Evolutionary conservation across 805 yeast genomes (phyloP), one percentile per base, ranked within the genome.

Genomic region (Starmerella stigmatis): DNA sequence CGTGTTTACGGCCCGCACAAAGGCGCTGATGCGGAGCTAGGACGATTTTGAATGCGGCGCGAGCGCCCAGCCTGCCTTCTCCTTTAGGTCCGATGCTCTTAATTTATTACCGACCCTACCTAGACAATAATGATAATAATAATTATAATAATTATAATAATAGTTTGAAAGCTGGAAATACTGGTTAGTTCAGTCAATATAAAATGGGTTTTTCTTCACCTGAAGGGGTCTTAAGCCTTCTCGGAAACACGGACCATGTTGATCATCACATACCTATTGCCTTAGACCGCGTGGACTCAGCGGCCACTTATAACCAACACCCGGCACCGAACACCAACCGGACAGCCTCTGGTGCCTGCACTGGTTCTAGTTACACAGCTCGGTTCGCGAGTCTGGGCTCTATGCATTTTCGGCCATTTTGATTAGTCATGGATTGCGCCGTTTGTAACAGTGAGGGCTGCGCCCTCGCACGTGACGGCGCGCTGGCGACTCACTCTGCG

Each of bases 181-280:
- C 16, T 2, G 46, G 49, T 50, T 50, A 50, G 48, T 42, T 49
- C 50, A 41, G 56, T 55, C 52, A 49, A 47, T 19, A 42, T 46
- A 40, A 30, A 45, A 37, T 57, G 65, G 65, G 47, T 48, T 50
- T 58, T 56, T 60, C 62, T 61, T 59, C 66, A 61, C 53, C 12
- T 43, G 50, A 51, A 60, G 66, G 65, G 62, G 64, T 61, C 64
- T 61, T 59, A 61, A 51, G 50, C 61, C 65, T 54, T 51, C 56
- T 62, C 65, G 60, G 63, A 51, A 62, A 62, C 65, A 62, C 65
- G 65, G 65, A 62, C 65, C 65, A 62, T 47, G 52, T 46, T 54
- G 56, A 45, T 55, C 58, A 51, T 55, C 58, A 55, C 43, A 50
- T 43, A 42, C 49, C 44, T 36, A 20, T 46, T 45, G n/a, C n/a